Evolutionary conservation across 257 asterid species (phyloP).

Genomic region (Handroanthus guayacan): DNA sequence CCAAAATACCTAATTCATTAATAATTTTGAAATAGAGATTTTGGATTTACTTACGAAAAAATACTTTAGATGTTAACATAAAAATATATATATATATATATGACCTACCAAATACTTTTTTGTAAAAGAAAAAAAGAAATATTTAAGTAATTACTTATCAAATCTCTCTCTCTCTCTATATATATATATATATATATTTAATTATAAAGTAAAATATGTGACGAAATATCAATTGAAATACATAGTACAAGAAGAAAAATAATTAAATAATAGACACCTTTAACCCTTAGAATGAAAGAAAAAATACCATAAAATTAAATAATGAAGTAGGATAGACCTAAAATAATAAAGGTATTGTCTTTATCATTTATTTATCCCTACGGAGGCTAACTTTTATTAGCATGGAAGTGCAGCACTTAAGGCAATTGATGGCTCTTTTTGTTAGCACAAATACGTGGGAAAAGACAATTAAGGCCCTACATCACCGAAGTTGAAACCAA

Average conservation of each 20-base stretch:
- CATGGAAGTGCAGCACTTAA: slow-evolving; percentile 66
- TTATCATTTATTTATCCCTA: slow-evolving; percentile 32
- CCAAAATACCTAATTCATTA: too few species aligned
- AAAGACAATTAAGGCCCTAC: slow-evolving; percentile 48
- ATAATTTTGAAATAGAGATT: not conserved
- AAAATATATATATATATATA: too few species aligned
- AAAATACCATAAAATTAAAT: not conserved
- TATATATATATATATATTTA: too few species aligned
- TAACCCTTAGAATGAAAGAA: too few species aligned
- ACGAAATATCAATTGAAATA: too few species aligned
- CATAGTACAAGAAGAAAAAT: not conserved
- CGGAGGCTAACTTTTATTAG: slow-evolving; percentile 34
- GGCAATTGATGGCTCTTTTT: slow-evolving; percentile 37
- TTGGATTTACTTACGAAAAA: not conserved
- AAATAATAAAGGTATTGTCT: slow-evolving; percentile 13
- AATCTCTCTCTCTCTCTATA: too few species aligned
- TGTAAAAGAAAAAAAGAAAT: too few species aligned
- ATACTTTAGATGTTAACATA: too few species aligned
- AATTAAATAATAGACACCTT: too few species aligned
- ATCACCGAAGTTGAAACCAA: slow-evolving; percentile 47
- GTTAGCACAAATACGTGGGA: slow-evolving; percentile 26
- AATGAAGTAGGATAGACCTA: not conserved
- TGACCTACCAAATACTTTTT: too few species aligned
- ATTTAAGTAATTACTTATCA: too few species aligned
- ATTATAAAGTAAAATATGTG: too few species aligned